Percentiles rank a stretch among this genome's conserved stretches.
Evolutionary conservation across 495 filamentous ascomycete genomes (phyloP).

Genomic region (Halenospora varia): DNA sequence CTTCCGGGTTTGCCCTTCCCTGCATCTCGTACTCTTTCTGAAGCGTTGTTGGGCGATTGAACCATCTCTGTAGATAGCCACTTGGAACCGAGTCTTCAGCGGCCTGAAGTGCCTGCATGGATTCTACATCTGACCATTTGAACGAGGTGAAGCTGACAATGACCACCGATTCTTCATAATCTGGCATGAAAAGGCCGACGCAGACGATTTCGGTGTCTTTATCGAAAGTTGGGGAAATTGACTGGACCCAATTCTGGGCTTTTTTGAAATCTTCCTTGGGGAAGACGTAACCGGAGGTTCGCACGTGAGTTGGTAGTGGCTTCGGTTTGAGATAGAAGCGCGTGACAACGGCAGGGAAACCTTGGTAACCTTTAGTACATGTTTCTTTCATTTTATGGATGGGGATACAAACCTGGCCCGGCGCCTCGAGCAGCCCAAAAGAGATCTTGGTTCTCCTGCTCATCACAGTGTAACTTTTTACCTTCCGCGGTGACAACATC

Average conservation of each 20-base stretch:
- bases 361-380: background rate
- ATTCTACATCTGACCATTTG: constrained; percentile 30
- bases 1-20: constrained; percentile 34
- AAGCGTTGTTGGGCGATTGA: constrained; percentile 36
- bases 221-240: constrained; percentile 34
- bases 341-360: constrained; percentile 47
- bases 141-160: constrained; percentile 41
- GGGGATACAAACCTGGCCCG: constrained; percentile 34
- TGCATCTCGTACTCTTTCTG: constrained; percentile 38
- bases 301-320: too few species aligned
- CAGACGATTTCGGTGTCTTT: constrained; percentile 39
- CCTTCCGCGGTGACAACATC: constrained; percentile 47
- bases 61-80: constrained; percentile 29
- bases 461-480: constrained; percentile 33
- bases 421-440: constrained; percentile 49
- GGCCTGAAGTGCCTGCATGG: constrained; percentile 28
- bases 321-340: too few species aligned
- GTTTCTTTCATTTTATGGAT: background rate
- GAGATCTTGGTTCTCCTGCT: constrained; percentile 40
- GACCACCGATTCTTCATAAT: constrained; percentile 26
- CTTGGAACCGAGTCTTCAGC: constrained; percentile 34
- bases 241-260: constrained; percentile 1
- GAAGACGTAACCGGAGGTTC: background rate
- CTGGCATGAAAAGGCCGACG: constrained; percentile 30
- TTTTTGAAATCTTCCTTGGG: background rate